Base-by-base conservation (phyloP, 2,329 filamentous ascomycete species). In the Trichoderma pleuroti region DNA sequence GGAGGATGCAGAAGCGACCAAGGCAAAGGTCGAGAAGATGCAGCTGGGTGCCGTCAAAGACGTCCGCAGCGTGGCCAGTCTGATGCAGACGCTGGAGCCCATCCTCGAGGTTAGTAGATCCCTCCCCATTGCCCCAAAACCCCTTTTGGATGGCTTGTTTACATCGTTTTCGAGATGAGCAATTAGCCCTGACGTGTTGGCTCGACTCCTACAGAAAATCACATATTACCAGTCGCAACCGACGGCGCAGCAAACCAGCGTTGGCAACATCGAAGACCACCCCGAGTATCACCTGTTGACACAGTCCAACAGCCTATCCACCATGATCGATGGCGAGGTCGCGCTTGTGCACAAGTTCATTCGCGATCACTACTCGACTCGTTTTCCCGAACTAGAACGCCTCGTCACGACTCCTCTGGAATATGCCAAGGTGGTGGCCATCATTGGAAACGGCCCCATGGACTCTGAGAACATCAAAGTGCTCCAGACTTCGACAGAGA, bases 311-410 rank as follows among this genome's bases (percentile, higher is more conserved):
- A 92, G 91, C 28, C 86, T 97, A 9, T 97, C 96, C 0, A 97
- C 95, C 7, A 92, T 92, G 73, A 98, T 98, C 75, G 94, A 97
- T 75, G 93, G 93, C 78, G 95, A 98, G 80, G 92, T 98, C 59
- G 92, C 92, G 39, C 87, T 96, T 9, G 93, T 98, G 26, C 96
- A 99, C 85, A 99, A 99, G 82, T 97, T 93, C 80, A 93, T 98
- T 72, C 90, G 95, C 77, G 96, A 99, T 77, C 93, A 98, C 81
- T 99, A 99, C 83, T 97, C 94, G 11, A 87, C 92, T 21, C 90
- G 95, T 72, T 99, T 98, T 77, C 95, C 96, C 0, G 95, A 98
- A 81, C 88, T 99, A 52, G 96, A 99, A 80, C 87, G 87, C 24
- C 88, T 99, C 39, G 91, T 99, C 72, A 93, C 93, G 70, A 97